These are phyloP conservation scores for Didymella pinodella DNA, from an alignment of 2,329 filamentous ascomycete species.

Conservation along the genomic window DNA sequence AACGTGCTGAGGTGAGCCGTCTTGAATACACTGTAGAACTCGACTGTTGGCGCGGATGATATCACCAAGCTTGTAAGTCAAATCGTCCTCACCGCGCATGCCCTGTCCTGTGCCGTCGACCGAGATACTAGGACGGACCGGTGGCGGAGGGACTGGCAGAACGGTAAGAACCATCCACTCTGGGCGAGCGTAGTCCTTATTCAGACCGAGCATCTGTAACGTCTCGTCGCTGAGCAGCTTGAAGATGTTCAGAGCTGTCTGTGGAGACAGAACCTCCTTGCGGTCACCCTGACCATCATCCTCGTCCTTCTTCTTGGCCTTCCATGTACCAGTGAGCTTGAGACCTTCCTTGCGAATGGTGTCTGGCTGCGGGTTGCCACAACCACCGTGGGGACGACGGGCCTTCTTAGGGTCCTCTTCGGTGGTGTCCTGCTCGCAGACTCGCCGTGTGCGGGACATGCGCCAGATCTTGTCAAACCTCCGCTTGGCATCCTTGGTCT, in stretches of 20 bases:
- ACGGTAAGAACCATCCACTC: slow-evolving; percentile 99
- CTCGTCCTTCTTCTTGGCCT: slow-evolving; percentile 73
- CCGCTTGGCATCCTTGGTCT: slow-evolving; percentile 88
- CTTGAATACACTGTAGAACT: slow-evolving; percentile 86
- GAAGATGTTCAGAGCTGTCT: slow-evolving; percentile 86
- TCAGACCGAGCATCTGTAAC: slow-evolving; percentile 86
- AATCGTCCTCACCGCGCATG: slow-evolving; percentile 94
- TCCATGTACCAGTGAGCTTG: slow-evolving; percentile 80
- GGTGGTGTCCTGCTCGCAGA: slow-evolving; percentile 80
- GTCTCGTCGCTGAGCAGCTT: slow-evolving; percentile 83
- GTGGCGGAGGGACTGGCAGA: slow-evolving; percentile 91
- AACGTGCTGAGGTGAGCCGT: slow-evolving; percentile 91
- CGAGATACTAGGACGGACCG: slow-evolving; percentile 94
- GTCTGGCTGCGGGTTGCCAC: slow-evolving; percentile 87
- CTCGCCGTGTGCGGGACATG: slow-evolving; percentile 85
- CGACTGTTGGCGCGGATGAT: slow-evolving; percentile 98
- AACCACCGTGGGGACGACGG: slow-evolving; percentile 77
- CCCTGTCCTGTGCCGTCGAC: slow-evolving; percentile 94
- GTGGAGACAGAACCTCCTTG: slow-evolving; percentile 81
- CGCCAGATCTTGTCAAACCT: slow-evolving; percentile 94
- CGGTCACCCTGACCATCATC: slow-evolving; percentile 74
- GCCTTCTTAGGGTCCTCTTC: slow-evolving; percentile 64
- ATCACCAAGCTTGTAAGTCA: slow-evolving; percentile 98
- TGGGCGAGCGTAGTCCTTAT: slow-evolving; percentile 91
- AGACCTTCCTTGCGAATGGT: slow-evolving; percentile 83